A percentile compares a stretch with the other conserved stretches of the same genome.
phyloP scores from a whole-genome alignment of 352 stramenopile genomes.

The Phytophthora chlamydospora region DNA sequence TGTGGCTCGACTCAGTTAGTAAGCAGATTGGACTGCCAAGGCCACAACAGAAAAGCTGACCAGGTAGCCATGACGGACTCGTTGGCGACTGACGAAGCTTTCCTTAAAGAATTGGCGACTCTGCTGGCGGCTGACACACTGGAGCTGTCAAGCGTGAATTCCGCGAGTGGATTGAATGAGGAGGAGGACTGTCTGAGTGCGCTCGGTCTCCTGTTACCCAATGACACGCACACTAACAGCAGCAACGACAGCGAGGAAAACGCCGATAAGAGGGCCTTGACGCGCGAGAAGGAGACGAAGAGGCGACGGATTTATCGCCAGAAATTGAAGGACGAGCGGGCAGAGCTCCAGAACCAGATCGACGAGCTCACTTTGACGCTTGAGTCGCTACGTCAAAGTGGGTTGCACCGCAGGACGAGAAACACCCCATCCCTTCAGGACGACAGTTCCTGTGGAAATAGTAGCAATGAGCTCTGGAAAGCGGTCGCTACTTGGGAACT shows the following conservation, averaged over 20 bases:
- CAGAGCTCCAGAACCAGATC: not conserved
- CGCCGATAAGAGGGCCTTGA: not conserved
- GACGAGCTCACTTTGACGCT: not conserved
- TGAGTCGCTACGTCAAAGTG: not conserved
- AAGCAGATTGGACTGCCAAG: too few relatives aligned
- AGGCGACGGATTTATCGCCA: slow-evolving; percentile 8
- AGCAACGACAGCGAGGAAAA: not conserved
- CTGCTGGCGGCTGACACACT: not conserved
- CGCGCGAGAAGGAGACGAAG: slow-evolving; percentile 8
- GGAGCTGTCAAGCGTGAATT: not conserved
- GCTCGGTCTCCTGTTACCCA: too few relatives aligned
- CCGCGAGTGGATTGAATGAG: too few relatives aligned
- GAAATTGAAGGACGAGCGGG: slow-evolving; percentile 5
- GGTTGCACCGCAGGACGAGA: not conserved
- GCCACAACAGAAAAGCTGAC: too few relatives aligned
- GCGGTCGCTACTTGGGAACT: slow-evolving; percentile 3
- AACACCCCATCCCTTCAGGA: not conserved
- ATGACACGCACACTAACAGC: not conserved
- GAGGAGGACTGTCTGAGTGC: not conserved
- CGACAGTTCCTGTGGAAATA: not conserved
- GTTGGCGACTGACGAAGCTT: slow-evolving; percentile 1
- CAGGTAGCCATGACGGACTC: not conserved
- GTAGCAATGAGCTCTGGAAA: slow-evolving; percentile 3
- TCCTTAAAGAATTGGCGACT: not conserved
- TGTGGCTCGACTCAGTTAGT: too few relatives aligned